Evolutionary conservation across 73 alveolate genomes (phyloP), one percentile per base, ranked within the genome.

Genomic region (Paramecium octaurelia): DNA sequence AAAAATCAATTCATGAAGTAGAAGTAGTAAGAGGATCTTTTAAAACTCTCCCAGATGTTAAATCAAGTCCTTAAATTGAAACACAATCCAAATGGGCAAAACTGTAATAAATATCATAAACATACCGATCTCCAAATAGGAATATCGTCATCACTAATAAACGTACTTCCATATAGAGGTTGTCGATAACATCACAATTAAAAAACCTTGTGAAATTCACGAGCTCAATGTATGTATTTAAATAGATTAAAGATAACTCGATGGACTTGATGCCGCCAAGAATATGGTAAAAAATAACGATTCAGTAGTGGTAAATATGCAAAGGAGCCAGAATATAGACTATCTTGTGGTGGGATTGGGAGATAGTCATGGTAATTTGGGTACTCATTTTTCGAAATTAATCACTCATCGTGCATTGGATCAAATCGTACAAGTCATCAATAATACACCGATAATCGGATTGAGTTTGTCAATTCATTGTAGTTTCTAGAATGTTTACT

Each of bases 81-180:
- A 29, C 42, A 64, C 31, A 34, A 34, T 31, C 84, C 27, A 20
- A 64, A 16, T 31, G 84, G 84, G 18, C 69, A n/a, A 64, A 64
- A 34, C 46, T 64, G 9, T 64, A 64, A 64, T 14, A 64, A 64
- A 27, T 64, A 27, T 31, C 46, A 12, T 3, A 64, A 31, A 27
- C 84, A 64, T 64, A 64, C 46, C 84, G 84, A 64, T 20, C 84
- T 27, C 84, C 84, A 64, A 64, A 64, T 64, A 64, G 84, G 9
- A 64, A 64, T 4, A 12, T 64, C 2, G 29, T 64, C 24, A 64
- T 64, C 8, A 64, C 84, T 8, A 34, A 27, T 34, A 64, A 64
- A 64, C 24, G 84, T 4, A 64, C 84, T 24, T 64, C 84, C 10
- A 64, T 64, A 2, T 64, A 64, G 3, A 64, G 84, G 11, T 9